Percentiles rank a stretch among this genome's conserved stretches.
These are phyloP conservation scores for Rhodotorula taiwanensis DNA, from an alignment of 768 basidiomycete genomes.

Conservation along the genomic window DNA sequence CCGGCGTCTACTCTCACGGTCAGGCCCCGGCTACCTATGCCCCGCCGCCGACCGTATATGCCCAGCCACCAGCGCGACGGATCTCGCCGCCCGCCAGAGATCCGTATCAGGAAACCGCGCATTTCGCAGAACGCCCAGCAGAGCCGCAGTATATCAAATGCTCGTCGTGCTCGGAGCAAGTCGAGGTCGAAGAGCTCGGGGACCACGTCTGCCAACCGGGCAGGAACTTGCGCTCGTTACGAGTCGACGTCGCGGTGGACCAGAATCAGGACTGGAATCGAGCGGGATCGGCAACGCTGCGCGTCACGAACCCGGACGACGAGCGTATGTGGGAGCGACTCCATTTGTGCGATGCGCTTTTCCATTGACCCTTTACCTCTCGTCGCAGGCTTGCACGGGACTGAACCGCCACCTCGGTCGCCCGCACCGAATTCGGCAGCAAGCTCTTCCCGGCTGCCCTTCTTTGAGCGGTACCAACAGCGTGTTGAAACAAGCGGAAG, in stretches of 20 bases:
- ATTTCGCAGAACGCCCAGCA: no score
- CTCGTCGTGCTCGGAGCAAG: conserved; percentile 20
- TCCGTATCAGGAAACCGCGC: no score
- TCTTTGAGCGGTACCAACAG: conserved; percentile 34
- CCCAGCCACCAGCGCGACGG: no score
- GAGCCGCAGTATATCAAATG: conserved; percentile 26
- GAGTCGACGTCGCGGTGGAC: conserved; percentile 11
- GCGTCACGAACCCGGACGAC: background rate
- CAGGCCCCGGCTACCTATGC: no score
- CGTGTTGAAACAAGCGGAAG: background rate
- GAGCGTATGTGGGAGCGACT: background rate
- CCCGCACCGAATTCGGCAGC: background rate
- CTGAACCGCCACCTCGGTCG: conserved; percentile 18
- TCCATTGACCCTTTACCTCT: no score
- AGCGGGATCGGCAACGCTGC: background rate
- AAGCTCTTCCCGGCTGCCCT: conserved; percentile 20
- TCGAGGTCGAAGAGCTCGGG: conserved; percentile 15
- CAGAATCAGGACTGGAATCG: background rate
- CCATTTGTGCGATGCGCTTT: no score
- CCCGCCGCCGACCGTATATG: no score
- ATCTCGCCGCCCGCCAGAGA: no score
- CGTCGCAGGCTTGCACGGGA: no score
- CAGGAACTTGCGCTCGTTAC: background rate
- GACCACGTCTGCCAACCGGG: conserved; percentile 16
- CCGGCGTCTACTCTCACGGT: no score